phyloP scores from a whole-genome alignment of 78 protist species.

The Monosiga brevicollis region DNA sequence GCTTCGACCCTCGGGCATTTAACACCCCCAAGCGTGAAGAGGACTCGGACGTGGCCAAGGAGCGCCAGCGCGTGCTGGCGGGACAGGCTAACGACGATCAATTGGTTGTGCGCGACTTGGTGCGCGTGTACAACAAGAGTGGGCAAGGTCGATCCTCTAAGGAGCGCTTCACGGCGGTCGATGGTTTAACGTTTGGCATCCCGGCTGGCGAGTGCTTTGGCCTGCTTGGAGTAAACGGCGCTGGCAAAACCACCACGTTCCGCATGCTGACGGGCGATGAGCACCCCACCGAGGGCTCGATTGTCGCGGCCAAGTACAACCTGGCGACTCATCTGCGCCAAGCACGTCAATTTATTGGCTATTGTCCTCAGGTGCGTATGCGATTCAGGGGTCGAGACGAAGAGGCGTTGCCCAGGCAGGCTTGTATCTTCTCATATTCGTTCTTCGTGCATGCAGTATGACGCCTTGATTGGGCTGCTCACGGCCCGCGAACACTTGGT shows the following conservation, averaged over 20 bases:
- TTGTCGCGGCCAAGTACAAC: not conserved
- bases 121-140: slow-evolving; percentile 16
- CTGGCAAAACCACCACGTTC: slow-evolving; percentile 80
- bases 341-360: slow-evolving; percentile 38
- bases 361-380: slow-evolving; percentile 71
- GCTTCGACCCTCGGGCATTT: not conserved
- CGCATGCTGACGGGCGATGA: slow-evolving; percentile 27
- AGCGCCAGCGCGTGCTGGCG: slow-evolving; percentile 1
- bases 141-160: too few relatives aligned
- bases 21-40: not conserved
- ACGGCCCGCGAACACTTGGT: slow-evolving; percentile 62
- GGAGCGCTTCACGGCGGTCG: slow-evolving; percentile 34
- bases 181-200: slow-evolving; percentile 36
- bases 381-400: too few relatives aligned
- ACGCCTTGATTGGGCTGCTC: slow-evolving; percentile 22
- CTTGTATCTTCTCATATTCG: too few relatives aligned
- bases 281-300: not conserved
- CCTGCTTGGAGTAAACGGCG: slow-evolving; percentile 76
- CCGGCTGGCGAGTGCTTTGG: slow-evolving; percentile 60
- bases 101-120: slow-evolving; percentile 3
- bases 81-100: not conserved
- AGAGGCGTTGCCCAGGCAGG: too few relatives aligned
- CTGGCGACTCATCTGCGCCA: not conserved
- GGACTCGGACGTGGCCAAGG: slow-evolving; percentile 10
- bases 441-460: slow-evolving; percentile 66